These are phyloP conservation scores for Rhizodiscina lignyota DNA, from an alignment of 495 filamentous ascomycete species.

Conservation along the genomic window DNA sequence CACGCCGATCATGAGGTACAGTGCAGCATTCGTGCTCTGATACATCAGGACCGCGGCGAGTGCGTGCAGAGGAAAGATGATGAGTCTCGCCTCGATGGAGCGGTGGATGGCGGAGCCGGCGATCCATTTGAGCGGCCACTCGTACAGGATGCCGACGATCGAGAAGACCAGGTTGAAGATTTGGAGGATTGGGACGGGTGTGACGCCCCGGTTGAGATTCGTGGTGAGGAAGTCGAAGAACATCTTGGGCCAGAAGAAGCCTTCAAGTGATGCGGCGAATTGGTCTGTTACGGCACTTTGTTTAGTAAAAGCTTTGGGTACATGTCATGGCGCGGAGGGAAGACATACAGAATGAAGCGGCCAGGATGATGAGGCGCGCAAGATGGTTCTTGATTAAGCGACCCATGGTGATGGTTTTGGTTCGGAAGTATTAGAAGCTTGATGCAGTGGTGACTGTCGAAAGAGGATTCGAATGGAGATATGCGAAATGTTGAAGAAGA, in stretches of 20 bases:
- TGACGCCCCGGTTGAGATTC: slow-evolving; percentile 71
- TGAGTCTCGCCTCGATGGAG: slow-evolving; percentile 70
- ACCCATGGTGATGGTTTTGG: slow-evolving; percentile 73
- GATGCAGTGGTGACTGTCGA: slow-evolving; percentile 2
- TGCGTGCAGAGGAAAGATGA: slow-evolving; percentile 68
- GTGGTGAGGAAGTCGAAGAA: slow-evolving; percentile 96
- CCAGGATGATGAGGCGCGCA: slow-evolving; percentile 81
- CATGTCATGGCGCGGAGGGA: neutral
- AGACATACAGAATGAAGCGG: slow-evolving; percentile 63
- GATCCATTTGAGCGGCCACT: slow-evolving; percentile 64
- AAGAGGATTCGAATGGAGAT: slow-evolving; percentile 5
- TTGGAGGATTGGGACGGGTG: slow-evolving; percentile 78
- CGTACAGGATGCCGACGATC: slow-evolving; percentile 64
- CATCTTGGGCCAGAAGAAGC: slow-evolving; percentile 97
- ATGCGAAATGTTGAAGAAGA: slow-evolving; percentile 8
- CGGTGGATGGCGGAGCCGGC: slow-evolving; percentile 59
- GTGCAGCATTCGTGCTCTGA: slow-evolving; percentile 77
- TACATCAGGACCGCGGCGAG: slow-evolving; percentile 66
- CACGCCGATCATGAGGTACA: slow-evolving; percentile 85
- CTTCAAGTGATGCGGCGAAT: slow-evolving; percentile 64
- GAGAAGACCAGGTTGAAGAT: slow-evolving; percentile 90
- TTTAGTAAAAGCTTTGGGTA: neutral
- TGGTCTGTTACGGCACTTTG: slow-evolving; percentile 47
- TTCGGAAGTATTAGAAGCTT: no score
- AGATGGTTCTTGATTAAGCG: slow-evolving; percentile 98